phyloP scores from a whole-genome alignment of 2,329 filamentous ascomycete species.

The Ophiostoma angusticollis region DNA sequence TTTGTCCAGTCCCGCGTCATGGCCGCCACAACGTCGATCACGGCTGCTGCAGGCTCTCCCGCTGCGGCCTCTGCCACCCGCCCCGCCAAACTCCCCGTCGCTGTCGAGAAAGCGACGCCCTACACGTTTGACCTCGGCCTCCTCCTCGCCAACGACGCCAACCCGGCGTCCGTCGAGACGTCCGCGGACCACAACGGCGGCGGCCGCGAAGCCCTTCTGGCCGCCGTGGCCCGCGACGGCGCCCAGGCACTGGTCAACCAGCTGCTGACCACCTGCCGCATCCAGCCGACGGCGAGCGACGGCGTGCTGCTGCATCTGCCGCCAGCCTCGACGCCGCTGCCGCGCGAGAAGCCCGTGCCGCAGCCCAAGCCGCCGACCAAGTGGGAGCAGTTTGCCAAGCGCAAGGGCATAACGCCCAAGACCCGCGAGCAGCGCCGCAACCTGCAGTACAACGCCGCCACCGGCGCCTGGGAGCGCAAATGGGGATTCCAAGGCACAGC shows the following conservation, averaged over 20 bases:
- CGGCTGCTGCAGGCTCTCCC: no score
- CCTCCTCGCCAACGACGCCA: slow-evolving; percentile 75
- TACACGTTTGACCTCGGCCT: slow-evolving; percentile 90
- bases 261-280: slow-evolving; percentile 75
- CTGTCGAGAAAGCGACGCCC: slow-evolving; percentile 69
- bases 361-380: slow-evolving; percentile 72
- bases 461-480: slow-evolving; percentile 78
- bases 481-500: slow-evolving; percentile 82
- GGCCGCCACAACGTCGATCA: slow-evolving; percentile 18
- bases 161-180: slow-evolving; percentile 53
- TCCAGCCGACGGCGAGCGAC: slow-evolving; percentile 49
- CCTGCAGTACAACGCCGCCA: slow-evolving; percentile 71
- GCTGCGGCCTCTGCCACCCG: no score
- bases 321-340: slow-evolving; percentile 53
- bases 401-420: slow-evolving; percentile 93
- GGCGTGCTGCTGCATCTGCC: slow-evolving; percentile 75
- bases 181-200: slow-evolving; percentile 42
- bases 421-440: slow-evolving; percentile 61
- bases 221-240: slow-evolving; percentile 69
- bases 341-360: slow-evolving; percentile 86
- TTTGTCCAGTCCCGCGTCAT: no score
- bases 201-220: slow-evolving; percentile 35
- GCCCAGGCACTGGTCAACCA: slow-evolving; percentile 90
- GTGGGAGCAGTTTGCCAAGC: slow-evolving; percentile 91
- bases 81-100: slow-evolving; percentile 42